Evolutionary conservation across 352 stramenopile genomes (phyloP).

Genomic region (Pythium dissimile): DNA sequence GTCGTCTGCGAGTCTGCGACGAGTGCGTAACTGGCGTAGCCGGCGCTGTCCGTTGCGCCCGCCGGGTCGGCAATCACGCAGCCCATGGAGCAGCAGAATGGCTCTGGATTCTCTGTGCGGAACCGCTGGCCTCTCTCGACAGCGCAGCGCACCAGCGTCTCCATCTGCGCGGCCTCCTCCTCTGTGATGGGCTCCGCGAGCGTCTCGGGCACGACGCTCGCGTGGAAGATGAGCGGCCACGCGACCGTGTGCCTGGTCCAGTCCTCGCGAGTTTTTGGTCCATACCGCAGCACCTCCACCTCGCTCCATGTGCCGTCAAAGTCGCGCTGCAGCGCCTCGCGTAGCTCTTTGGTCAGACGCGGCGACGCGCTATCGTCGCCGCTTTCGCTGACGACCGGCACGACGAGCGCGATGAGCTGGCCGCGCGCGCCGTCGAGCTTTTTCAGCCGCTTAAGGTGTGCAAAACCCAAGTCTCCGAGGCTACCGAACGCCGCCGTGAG

Average conservation of each 20-base stretch:
- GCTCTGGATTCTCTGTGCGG: slow-evolving; percentile 3
- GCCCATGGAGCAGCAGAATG: slow-evolving; percentile 43
- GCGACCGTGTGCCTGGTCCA: slow-evolving; percentile 56
- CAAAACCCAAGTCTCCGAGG: slow-evolving; percentile 59
- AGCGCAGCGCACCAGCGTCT: slow-evolving; percentile 25
- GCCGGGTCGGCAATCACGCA: slow-evolving; percentile 58
- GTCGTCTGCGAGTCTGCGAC: slow-evolving; percentile 24
- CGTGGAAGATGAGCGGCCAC: slow-evolving; percentile 82
- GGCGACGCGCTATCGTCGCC: not conserved
- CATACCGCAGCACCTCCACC: slow-evolving; percentile 49
- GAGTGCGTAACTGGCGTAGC: slow-evolving; percentile 18
- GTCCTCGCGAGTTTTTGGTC: slow-evolving; percentile 51
- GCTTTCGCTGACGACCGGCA: slow-evolving; percentile 23
- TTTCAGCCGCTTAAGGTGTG: slow-evolving; percentile 83
- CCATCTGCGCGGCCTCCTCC: slow-evolving; percentile 32
- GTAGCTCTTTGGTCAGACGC: not conserved
- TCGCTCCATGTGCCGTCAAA: slow-evolving; percentile 48
- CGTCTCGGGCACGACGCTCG: slow-evolving; percentile 46
- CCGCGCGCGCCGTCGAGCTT: slow-evolving; percentile 39
- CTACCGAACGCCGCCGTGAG: slow-evolving; percentile 45
- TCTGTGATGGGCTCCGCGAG: slow-evolving; percentile 39
- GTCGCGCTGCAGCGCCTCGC: slow-evolving; percentile 25
- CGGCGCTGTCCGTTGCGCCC: not conserved
- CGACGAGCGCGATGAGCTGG: slow-evolving; percentile 55
- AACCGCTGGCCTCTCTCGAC: slow-evolving; percentile 21